A percentile compares a stretch with the other conserved stretches of the same genome.
Conservation (phyloP, 2,329 filamentous ascomycete species). For the Periconia sp. region DNA sequence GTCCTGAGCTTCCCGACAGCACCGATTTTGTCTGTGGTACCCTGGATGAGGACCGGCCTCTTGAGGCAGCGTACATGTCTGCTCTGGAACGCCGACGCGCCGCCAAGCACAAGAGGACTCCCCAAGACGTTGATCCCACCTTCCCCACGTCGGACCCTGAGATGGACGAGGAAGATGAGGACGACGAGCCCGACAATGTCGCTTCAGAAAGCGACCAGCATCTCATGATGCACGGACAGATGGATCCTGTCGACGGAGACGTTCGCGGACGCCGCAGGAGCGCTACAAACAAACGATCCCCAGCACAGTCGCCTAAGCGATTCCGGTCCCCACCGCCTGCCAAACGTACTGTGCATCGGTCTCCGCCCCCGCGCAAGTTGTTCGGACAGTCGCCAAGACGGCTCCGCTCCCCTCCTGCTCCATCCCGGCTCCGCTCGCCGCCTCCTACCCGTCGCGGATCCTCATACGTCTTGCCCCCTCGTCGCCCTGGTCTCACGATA, state of each 20-base stretch:
- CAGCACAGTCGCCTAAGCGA: conserved; percentile 66
- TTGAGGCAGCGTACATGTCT: conserved; percentile 93
- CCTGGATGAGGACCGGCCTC: conserved; percentile 88
- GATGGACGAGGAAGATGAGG: conserved; percentile 76
- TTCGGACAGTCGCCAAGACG: conserved; percentile 76
- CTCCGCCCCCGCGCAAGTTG: conserved; percentile 60
- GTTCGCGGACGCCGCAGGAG: conserved; percentile 41
- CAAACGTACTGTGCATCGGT: conserved; percentile 43
- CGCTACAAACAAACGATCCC: conserved; percentile 47
- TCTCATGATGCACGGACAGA: conserved; percentile 73
- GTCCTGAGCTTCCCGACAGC: conserved; percentile 90
- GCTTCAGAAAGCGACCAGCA: conserved; percentile 68
- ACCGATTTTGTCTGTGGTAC: conserved; percentile 99
- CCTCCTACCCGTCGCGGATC: conserved; percentile 63
- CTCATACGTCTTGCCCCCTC: conserved; percentile 35
- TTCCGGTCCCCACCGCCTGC: conserved; percentile 59
- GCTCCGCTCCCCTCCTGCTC: conserved; percentile 51
- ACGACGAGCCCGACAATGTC: conserved; percentile 53
- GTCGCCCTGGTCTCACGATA: conserved; percentile 46
- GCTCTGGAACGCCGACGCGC: conserved; percentile 81
- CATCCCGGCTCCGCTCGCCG: conserved; percentile 65
- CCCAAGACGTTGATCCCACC: conserved; percentile 91
- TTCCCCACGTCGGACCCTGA: conserved; percentile 96
- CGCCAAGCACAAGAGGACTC: conserved; percentile 79
- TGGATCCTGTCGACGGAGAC: conserved; percentile 69